Base-by-base conservation (phyloP, 2,329 filamentous ascomycete genomes). In the Penicillium sp. region DNA sequence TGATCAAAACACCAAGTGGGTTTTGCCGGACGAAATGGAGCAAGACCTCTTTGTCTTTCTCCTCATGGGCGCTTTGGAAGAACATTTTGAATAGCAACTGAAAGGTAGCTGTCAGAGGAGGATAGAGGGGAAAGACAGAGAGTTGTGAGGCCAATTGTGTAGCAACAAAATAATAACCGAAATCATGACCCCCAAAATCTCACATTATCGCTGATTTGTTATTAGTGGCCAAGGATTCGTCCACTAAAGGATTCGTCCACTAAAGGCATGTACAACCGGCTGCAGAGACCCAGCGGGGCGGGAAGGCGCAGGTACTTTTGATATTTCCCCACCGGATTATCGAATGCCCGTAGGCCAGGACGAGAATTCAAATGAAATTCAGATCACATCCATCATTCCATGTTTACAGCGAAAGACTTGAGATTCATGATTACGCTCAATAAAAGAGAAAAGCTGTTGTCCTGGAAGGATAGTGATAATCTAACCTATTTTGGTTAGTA, bases 11-110 rank as follows among this genome's bases (percentile, higher is more conserved):
- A 7, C 59, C 59, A 12, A 61, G 57, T 13, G 59, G 59, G 27
- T 61, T 59, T 33, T 61, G 53, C 25, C 51, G 41, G 21, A 61
- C 59, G 33, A 59, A 61, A 54, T 61, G 57, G 23, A 59, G 57
- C 15, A 61, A 57, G 25, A 42, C 57, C 19, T 56, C 59, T 31
- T 25, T 59, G 42, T 61, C 59, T 27, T 54, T 56, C 29, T 61
- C 59, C 13, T 53, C 57, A 25, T 61, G 59, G 7, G 50, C 59
- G n/a, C 49, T 57, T 48, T 50, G 59, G 33, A 61, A 47, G 42
- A 61, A 61, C 59, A 61, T 61, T 17, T 53, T 49, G 45, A 36
- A 43, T 29, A 21, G 35, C 8, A 10, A 6, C 12, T 19, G 7
- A 9, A 29, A 19, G 6, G 7, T 15, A 38, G 21, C 17, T 27